Percentiles rank a stretch among this genome's conserved stretches.
phyloP scores from a whole-genome alignment of 176 grass and related monocot genomes.

The Avena atlantica region DNA sequence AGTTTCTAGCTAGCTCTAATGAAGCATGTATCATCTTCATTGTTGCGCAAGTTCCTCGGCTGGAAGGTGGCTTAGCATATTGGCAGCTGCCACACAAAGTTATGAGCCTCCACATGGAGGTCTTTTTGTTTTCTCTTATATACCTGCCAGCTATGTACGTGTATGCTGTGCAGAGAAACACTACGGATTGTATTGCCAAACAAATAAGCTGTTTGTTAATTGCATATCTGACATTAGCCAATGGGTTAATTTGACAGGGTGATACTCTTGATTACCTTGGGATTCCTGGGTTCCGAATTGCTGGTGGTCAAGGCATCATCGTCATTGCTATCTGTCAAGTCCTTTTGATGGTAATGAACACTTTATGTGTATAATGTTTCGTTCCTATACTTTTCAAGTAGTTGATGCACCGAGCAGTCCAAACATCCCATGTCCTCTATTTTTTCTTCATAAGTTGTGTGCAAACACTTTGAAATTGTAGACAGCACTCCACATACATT shows the following conservation, averaged over 20 bases:
- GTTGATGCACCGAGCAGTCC: not conserved
- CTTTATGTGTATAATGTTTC: too few species aligned
- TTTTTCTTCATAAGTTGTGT: not conserved
- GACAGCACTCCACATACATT: not conserved
- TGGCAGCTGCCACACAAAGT: not conserved
- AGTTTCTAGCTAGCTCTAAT: conserved; percentile 20
- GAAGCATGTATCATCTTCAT: not conserved
- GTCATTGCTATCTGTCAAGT: conserved; percentile 90
- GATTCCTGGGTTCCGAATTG: conserved; percentile 88
- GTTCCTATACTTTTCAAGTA: not conserved
- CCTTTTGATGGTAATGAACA: conserved; percentile 80
- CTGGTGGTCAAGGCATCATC: conserved; percentile 86
- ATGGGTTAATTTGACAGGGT: conserved; percentile 56
- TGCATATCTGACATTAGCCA: not conserved
- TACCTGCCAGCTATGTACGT: not conserved
- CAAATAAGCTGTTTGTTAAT: not conserved
- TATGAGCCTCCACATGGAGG: not conserved
- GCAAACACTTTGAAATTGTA: conserved; percentile 22
- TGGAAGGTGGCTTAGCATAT: not conserved
- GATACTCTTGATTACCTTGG: conserved; percentile 97
- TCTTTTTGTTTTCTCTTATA: not conserved
- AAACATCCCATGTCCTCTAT: not conserved
- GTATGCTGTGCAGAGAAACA: not conserved
- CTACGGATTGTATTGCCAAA: not conserved
- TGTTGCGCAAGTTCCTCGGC: not conserved